Conservation (phyloP, 2,329 filamentous ascomycete species). For the Xylaria sp. region DNA sequence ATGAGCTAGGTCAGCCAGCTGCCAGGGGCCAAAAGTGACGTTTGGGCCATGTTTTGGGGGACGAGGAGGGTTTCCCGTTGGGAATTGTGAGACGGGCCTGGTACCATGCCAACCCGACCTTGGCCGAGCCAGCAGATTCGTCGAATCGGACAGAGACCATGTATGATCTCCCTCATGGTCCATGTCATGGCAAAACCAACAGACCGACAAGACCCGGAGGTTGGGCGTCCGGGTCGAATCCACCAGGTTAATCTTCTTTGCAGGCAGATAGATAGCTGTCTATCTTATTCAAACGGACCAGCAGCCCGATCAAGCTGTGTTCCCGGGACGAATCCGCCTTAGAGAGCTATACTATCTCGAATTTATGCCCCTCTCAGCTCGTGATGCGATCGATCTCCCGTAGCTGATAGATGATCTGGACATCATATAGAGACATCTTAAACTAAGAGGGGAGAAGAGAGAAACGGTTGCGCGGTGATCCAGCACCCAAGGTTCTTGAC, state of each 20-base stretch:
- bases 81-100: slow-evolving; percentile 26
- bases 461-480: not conserved
- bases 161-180: slow-evolving; percentile 31
- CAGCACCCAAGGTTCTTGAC: slow-evolving; percentile 2
- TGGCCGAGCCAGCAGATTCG: slow-evolving; percentile 12
- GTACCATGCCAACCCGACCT: slow-evolving; percentile 9
- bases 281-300: slow-evolving; percentile 5
- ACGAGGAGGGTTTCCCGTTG: not conserved
- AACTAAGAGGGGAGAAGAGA: not conserved
- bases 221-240: slow-evolving; percentile 10
- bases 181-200: slow-evolving; percentile 12
- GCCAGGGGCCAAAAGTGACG: slow-evolving; percentile 26
- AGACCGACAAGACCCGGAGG: not conserved
- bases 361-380: slow-evolving; percentile 26
- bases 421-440: slow-evolving; percentile 11
- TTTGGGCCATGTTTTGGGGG: slow-evolving; percentile 33
- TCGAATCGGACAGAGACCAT: not conserved
- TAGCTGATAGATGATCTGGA: slow-evolving; percentile 20
- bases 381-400: slow-evolving; percentile 30
- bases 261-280: not conserved
- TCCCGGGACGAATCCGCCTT: slow-evolving; percentile 8
- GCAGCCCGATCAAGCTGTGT: slow-evolving; percentile 10
- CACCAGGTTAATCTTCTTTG: slow-evolving; percentile 11
- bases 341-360: slow-evolving; percentile 3
- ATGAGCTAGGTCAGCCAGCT: not conserved